Percentiles rank a stretch among this genome's conserved stretches.
phyloP scores from a whole-genome alignment of 768 basidiomycete genomes.

The Galerina marginata region DNA sequence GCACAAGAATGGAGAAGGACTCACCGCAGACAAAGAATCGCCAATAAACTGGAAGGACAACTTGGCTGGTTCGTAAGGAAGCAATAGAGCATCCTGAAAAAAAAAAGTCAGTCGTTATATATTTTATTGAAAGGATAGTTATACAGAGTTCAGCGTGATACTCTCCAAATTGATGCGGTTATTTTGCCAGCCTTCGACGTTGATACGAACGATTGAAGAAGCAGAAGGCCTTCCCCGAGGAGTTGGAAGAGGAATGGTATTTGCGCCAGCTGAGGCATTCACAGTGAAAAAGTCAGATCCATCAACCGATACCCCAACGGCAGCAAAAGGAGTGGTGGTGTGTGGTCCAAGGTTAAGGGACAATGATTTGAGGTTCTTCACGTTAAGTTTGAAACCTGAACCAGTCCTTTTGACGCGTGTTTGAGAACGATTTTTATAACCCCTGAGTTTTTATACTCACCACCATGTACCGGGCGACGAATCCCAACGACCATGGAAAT shows the following conservation, averaged over 20 bases:
- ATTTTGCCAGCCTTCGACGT: slow-evolving; percentile 64
- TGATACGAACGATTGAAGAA: slow-evolving; percentile 46
- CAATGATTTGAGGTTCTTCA: slow-evolving; percentile 46
- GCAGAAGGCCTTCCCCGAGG: background rate
- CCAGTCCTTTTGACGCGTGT: slow-evolving; percentile 44
- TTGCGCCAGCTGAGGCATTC: slow-evolving; percentile 53
- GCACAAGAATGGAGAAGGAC: slow-evolving; percentile 11
- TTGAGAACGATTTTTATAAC: background rate
- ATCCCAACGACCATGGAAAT: slow-evolving; percentile 60
- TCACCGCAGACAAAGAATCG: slow-evolving; percentile 60
- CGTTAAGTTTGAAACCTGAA: slow-evolving; percentile 57
- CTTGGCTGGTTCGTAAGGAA: slow-evolving; percentile 49
- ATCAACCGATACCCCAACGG: slow-evolving; percentile 54
- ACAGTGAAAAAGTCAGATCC: slow-evolving; percentile 50
- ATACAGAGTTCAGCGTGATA: slow-evolving; percentile 49
- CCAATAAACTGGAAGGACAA: slow-evolving; percentile 62
- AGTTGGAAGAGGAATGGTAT: slow-evolving; percentile 44
- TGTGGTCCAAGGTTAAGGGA: slow-evolving; percentile 52
- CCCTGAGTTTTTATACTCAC: slow-evolving; percentile 32
- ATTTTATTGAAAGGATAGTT: background rate
- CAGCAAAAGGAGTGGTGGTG: slow-evolving; percentile 51
- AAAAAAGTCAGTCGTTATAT: background rate
- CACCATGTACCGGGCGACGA: slow-evolving; percentile 59
- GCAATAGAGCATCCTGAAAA: slow-evolving; percentile 48
- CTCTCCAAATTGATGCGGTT: slow-evolving; percentile 59